Conservation (phyloP, 2,329 filamentous ascomycete genomes). For the Sporothrix brunneoviolacea region DNA sequence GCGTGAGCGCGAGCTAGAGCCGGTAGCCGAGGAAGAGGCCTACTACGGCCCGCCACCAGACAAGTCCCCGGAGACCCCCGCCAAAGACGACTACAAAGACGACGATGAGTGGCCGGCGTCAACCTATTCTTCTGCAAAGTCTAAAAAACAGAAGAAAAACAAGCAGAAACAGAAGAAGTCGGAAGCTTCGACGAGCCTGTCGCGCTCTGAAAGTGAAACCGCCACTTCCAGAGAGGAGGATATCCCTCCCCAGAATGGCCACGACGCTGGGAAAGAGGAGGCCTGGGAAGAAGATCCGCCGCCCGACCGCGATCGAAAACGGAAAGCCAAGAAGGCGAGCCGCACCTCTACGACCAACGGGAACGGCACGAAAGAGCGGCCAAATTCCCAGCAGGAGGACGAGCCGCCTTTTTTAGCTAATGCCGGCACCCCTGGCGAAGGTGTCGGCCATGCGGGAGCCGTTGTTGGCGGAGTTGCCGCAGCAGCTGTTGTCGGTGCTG, state of each 20-base stretch:
- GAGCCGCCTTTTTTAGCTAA: conserved; percentile 61
- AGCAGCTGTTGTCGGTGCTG: conserved; percentile 1
- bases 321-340: conserved; percentile 28
- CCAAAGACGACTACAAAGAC: neutral
- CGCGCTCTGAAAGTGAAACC: conserved; percentile 1
- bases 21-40: no score
- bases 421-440: conserved; percentile 63
- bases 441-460: conserved; percentile 55
- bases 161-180: neutral
- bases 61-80: neutral
- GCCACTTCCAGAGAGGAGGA: neutral
- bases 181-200: neutral
- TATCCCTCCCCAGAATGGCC: neutral
- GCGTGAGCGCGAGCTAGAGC: no score
- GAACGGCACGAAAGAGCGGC: neutral
- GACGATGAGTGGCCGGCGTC: no score
- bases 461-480: conserved; percentile 22
- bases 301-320: conserved; percentile 5
- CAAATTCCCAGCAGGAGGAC: neutral
- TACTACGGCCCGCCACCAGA: neutral
- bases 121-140: no score
- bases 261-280: neutral
- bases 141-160: no score
- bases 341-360: neutral
- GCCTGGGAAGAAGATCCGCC: conserved; percentile 2